phyloP scores from a whole-genome alignment of 345 rosid genomes.

The Eutrema yunnanense region DNA sequence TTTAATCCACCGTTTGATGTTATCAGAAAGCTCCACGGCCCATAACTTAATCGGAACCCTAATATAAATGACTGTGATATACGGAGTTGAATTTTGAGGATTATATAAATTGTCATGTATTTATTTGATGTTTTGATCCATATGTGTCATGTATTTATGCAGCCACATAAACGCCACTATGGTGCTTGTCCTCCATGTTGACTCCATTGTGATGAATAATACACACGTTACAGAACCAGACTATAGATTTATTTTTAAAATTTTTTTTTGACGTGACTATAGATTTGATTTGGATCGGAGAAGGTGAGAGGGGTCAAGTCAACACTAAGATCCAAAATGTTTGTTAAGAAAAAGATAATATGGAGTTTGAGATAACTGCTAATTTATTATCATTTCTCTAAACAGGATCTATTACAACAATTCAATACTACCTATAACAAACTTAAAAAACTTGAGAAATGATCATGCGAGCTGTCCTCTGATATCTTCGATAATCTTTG shows the following conservation, averaged over 20 bases:
- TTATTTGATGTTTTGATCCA: too few species aligned
- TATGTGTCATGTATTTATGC: too few species aligned
- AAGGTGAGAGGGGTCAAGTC: background rate
- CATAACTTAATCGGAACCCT: background rate
- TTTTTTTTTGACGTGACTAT: background rate
- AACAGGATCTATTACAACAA: background rate
- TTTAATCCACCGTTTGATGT: background rate
- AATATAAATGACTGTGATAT: background rate
- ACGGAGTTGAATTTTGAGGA: too few species aligned
- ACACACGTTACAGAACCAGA: too few species aligned
- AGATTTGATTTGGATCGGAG: background rate
- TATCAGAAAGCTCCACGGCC: background rate
- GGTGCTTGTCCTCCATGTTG: too few species aligned
- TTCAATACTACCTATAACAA: background rate
- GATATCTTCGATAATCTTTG: slow-evolving; percentile 17
- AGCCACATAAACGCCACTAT: too few species aligned
- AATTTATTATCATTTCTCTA: background rate
- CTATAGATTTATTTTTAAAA: too few species aligned
- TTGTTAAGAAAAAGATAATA: background rate
- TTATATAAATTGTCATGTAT: too few species aligned
- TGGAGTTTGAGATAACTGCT: background rate
- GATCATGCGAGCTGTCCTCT: slow-evolving; percentile 14
- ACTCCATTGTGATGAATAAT: too few species aligned
- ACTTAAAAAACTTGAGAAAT: background rate
- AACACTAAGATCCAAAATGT: background rate